A percentile compares a stretch with the other conserved stretches of the same genome.
Evolutionary conservation across 768 basidiomycete species (phyloP).

Genomic region (Hortiboletus campestris): DNA sequence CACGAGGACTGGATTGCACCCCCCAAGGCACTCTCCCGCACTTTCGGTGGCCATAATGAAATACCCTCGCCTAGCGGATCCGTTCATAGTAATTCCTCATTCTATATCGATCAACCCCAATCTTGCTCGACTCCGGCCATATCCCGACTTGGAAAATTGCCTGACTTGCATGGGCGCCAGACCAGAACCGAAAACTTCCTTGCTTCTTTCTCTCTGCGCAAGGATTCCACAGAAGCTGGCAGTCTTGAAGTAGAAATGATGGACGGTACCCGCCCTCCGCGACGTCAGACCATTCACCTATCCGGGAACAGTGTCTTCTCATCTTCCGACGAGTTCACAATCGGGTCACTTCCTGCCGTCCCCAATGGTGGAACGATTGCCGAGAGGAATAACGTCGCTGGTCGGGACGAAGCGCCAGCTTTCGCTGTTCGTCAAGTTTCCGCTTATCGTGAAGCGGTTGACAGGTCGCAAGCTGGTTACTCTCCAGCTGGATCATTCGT

Average conservation of each 20-base stretch:
- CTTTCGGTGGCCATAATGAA: background rate
- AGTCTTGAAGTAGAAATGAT: conserved; percentile 22
- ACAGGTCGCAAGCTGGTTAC: background rate
- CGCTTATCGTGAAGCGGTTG: background rate
- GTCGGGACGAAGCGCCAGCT: background rate
- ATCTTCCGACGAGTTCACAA: conserved; percentile 29
- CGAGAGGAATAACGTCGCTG: background rate
- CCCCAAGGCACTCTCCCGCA: conserved; percentile 5
- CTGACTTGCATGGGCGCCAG: background rate
- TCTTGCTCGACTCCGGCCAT: conserved; percentile 28
- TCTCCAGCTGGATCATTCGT: conserved; percentile 10
- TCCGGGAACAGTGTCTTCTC: conserved; percentile 31
- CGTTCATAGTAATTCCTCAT: conserved; percentile 10
- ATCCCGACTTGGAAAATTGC: conserved; percentile 1
- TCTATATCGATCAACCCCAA: conserved; percentile 22
- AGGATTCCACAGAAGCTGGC: background rate
- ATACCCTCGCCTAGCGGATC: conserved; percentile 1
- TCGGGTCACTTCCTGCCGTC: conserved; percentile 5
- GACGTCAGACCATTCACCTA: conserved; percentile 17
- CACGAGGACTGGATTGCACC: conserved; percentile 16
- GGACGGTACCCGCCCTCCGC: conserved; percentile 4
- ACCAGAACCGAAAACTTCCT: background rate
- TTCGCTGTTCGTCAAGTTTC: background rate
- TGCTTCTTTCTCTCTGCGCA: background rate
- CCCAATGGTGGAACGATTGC: background rate